Evolutionary conservation across 2,329 filamentous ascomycete species (phyloP).

Genomic region (Botrytis paeoniae): DNA sequence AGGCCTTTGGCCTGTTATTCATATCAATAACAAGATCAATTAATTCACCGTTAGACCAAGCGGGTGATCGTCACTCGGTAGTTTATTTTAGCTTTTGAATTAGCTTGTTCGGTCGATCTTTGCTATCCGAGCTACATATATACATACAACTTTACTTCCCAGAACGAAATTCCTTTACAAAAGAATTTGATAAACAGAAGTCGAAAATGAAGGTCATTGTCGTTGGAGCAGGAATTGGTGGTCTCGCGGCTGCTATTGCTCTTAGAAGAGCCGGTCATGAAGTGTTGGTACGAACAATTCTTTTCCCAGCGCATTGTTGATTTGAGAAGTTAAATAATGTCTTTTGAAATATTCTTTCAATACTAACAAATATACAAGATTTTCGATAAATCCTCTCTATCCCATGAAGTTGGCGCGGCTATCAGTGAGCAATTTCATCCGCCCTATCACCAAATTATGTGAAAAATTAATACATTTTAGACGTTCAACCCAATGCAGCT

Average conservation of each 20-base stretch:
- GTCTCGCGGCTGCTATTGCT: constrained; percentile 51
- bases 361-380: constrained; percentile 39
- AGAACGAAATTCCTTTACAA: no score
- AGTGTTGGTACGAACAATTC: constrained; percentile 22
- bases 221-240: constrained; percentile 48
- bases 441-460: neutral
- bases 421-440: constrained; percentile 40
- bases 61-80: neutral
- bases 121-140: neutral
- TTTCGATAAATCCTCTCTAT: constrained; percentile 55
- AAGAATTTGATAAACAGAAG: neutral
- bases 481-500: constrained; percentile 59
- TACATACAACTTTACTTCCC: no score
- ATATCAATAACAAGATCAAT: neutral
- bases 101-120: neutral
- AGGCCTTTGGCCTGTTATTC: no score
- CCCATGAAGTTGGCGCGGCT: constrained; percentile 57
- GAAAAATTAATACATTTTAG: neutral
- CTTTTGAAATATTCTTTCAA: no score
- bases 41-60: neutral
- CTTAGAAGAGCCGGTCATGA: constrained; percentile 30
- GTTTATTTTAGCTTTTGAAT: neutral
- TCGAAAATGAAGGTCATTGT: constrained; percentile 25
- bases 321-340: neutral
- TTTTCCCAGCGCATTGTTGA: neutral